These are phyloP conservation scores for Pholiota molesta DNA, from an alignment of 768 basidiomycete genomes.

Conservation along the genomic window DNA sequence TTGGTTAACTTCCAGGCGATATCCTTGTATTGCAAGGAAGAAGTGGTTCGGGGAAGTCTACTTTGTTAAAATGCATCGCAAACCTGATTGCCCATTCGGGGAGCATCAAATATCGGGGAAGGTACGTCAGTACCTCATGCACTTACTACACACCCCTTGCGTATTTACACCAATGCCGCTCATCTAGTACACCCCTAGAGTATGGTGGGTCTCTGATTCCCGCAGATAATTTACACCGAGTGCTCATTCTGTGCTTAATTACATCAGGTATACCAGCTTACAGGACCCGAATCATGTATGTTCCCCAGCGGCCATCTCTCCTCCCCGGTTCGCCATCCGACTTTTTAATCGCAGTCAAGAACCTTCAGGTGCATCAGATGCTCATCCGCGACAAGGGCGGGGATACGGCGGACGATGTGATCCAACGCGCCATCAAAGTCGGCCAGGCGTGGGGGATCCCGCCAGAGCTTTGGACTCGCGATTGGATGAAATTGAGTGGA, in stretches of 20 bases:
- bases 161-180: background rate
- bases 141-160: background rate
- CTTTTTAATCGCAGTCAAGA: conserved; percentile 61
- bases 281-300: conserved; percentile 80
- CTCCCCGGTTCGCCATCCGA: conserved; percentile 79
- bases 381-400: conserved; percentile 24
- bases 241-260: background rate
- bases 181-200: conserved; percentile 48
- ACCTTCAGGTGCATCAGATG: conserved; percentile 51
- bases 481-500: conserved; percentile 81
- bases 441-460: conserved; percentile 70
- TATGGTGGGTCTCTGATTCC: conserved; percentile 33
- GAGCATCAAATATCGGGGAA: conserved; percentile 64
- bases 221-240: background rate
- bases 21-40: conserved; percentile 78
- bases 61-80: conserved; percentile 82
- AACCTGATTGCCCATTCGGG: conserved; percentile 77
- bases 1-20: conserved; percentile 47
- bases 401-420: conserved; percentile 17
- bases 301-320: conserved; percentile 88
- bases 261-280: conserved; percentile 67
- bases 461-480: conserved; percentile 71
- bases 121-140: conserved; percentile 41
- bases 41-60: conserved; percentile 82
- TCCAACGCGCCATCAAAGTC: conserved; percentile 51